phyloP scores from a whole-genome alignment of 495 filamentous ascomycete genomes.

The Filosporella fistucella region DNA sequence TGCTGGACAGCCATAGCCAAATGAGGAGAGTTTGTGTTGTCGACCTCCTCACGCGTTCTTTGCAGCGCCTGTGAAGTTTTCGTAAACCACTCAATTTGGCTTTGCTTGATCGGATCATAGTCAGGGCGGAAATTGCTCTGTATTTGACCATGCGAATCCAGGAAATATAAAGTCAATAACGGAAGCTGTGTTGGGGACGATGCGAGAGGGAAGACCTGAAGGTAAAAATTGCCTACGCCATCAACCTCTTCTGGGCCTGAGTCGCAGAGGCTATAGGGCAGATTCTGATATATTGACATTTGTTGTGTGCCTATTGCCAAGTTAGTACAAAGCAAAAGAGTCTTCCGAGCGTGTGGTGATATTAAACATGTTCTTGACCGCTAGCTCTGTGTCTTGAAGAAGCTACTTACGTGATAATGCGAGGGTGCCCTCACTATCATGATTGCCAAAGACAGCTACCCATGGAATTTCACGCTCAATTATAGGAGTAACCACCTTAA shows the following conservation, averaged over 20 bases:
- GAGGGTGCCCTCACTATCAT: conserved; percentile 79
- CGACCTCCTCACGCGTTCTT: conserved; percentile 33
- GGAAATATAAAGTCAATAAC: conserved; percentile 34
- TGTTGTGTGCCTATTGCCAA: conserved; percentile 26
- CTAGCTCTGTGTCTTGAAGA: conserved; percentile 31
- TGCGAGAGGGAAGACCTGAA: conserved; percentile 28
- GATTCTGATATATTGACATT: conserved; percentile 28
- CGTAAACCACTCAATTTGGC: conserved; percentile 35
- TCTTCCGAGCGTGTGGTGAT: not conserved
- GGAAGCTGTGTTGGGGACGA: conserved; percentile 24
- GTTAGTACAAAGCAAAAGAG: conserved; percentile 24
- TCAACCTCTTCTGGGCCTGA: conserved; percentile 31
- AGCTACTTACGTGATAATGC: conserved; percentile 63
- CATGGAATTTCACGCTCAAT: conserved; percentile 86
- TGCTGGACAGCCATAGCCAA: conserved; percentile 97
- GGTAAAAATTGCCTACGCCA: conserved; percentile 35
- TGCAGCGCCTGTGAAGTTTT: conserved; percentile 27
- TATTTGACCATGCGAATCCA: conserved; percentile 34
- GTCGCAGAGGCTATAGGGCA: conserved; percentile 32
- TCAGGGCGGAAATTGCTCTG: conserved; percentile 25
- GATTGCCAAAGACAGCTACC: conserved; percentile 93
- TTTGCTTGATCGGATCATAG: conserved; percentile 34
- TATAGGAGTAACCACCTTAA: conserved; percentile 58
- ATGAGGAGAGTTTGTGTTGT: conserved; percentile 77
- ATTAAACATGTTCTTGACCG: conserved; percentile 66